phyloP scores from a whole-genome alignment of 2,329 filamentous ascomycete genomes.

The Pestalotiopsis fici region DNA sequence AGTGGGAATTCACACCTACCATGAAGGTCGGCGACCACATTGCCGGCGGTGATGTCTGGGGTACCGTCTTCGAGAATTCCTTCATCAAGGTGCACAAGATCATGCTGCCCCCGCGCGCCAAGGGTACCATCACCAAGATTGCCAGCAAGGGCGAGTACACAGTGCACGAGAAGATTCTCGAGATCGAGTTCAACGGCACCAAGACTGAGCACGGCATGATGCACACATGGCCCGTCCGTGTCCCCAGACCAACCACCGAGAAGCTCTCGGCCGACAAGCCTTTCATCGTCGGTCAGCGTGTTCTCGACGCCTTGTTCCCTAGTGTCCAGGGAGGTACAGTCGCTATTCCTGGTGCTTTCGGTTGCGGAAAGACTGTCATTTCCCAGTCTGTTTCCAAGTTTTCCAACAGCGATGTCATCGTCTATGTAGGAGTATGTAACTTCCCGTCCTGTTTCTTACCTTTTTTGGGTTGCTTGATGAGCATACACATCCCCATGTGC shows the following conservation, averaged over 20 bases:
- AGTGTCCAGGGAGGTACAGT: conserved; percentile 96
- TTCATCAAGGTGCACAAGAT: conserved; percentile 93
- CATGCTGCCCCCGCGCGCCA: conserved; percentile 83
- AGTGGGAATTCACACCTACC: conserved; percentile 93
- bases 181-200: conserved; percentile 95
- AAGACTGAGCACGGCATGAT: conserved; percentile 96
- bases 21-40: conserved; percentile 97
- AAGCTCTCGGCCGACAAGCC: conserved; percentile 87
- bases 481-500: no score
- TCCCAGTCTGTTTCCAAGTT: conserved; percentile 98
- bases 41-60: conserved; percentile 94
- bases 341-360: conserved; percentile 97
- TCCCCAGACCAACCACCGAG: conserved; percentile 88
- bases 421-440: conserved; percentile 73
- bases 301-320: conserved; percentile 94
- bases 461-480: no score
- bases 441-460: no score
- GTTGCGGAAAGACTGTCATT: conserved; percentile 99
- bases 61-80: conserved; percentile 93
- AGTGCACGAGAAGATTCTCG: conserved; percentile 89
- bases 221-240: conserved; percentile 98
- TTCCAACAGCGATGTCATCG: conserved; percentile 98
- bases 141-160: conserved; percentile 89
- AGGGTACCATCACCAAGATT: conserved; percentile 90
- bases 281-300: conserved; percentile 95